A percentile compares a stretch with the other conserved stretches of the same genome.
phyloP scores from a whole-genome alignment of 805 yeast genomes.

The Vanderwaltozyma yarrowii region DNA sequence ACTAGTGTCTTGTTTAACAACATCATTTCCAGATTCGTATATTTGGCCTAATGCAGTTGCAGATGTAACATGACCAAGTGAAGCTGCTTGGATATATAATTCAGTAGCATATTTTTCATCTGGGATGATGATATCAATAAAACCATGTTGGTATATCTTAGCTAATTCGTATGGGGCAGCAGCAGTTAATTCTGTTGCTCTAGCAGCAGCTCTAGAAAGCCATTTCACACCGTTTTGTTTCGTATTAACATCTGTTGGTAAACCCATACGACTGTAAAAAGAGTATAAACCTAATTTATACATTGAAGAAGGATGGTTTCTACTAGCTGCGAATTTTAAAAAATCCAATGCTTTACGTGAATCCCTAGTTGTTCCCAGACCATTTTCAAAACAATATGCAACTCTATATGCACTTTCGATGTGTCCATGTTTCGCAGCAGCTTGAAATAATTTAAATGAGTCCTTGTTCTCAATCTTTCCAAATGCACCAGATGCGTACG shows the following conservation, averaged over 20 bases:
- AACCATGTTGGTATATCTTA: conserved; percentile 73
- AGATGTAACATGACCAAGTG: conserved; percentile 74
- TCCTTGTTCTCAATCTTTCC: conserved; percentile 72
- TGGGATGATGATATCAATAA: conserved; percentile 73
- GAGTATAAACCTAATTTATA: conserved; percentile 82
- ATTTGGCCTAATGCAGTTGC: conserved; percentile 71
- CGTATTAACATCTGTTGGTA: conserved; percentile 53
- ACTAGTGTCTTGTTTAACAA: conserved; percentile 68
- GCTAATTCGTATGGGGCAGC: conserved; percentile 95
- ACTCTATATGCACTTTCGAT: conserved; percentile 86
- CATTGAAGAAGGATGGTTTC: conserved; percentile 96
- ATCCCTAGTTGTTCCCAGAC: conserved; percentile 85
- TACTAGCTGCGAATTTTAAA: conserved; percentile 75
- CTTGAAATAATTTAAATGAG: conserved; percentile 65
- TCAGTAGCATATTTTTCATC: conserved; percentile 81
- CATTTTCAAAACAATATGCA: conserved; percentile 86
- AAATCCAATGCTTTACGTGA: conserved; percentile 78
- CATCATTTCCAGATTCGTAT: conserved; percentile 64
- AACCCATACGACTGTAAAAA: conserved; percentile 77
- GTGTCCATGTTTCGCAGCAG: conserved; percentile 92
- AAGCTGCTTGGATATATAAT: conserved; percentile 80
- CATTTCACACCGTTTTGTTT: conserved; percentile 86
- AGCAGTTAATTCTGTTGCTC: conserved; percentile 72
- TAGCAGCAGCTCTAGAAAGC: conserved; percentile 78
- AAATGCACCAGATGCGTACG: conserved; percentile 72